Percentiles rank a stretch among this genome's conserved stretches.
These are phyloP conservation scores for Cyclostephanos tholiformis DNA, from an alignment of 108 stramenopile species.

Conservation along the genomic window DNA sequence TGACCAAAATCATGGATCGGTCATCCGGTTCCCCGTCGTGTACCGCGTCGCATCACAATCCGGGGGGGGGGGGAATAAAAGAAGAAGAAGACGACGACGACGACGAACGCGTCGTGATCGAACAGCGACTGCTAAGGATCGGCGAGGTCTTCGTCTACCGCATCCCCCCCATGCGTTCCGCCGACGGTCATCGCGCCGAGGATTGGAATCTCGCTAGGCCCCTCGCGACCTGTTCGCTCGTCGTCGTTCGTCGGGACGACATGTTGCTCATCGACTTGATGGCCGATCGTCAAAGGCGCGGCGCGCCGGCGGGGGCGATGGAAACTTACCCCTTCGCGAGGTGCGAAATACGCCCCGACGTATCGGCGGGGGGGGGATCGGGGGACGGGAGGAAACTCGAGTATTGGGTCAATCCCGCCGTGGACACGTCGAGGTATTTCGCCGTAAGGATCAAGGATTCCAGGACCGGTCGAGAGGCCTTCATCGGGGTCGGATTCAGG, in stretches of 20 bases:
- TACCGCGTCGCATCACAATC: too few relatives aligned
- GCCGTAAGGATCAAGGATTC: conserved; percentile 74
- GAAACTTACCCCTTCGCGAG: conserved; percentile 51
- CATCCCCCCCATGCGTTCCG: conserved; percentile 70
- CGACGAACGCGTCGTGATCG: conserved; percentile 59
- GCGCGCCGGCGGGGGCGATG: conserved; percentile 28
- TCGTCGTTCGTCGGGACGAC: conserved; percentile 41
- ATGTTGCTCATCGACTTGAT: conserved; percentile 42
- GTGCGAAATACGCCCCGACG: conserved; percentile 29
- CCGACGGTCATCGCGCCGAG: conserved; percentile 79
- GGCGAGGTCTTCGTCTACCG: conserved; percentile 81
- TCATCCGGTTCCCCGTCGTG: too few relatives aligned
- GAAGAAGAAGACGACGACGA: conserved; percentile 42
- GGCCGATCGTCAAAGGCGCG: conserved; percentile 39
- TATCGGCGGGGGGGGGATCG: conserved; percentile 14
- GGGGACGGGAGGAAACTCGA: conserved; percentile 57
- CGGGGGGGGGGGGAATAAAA: too few relatives aligned
- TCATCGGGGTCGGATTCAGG: conserved; percentile 83
- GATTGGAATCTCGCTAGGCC: conserved; percentile 80
- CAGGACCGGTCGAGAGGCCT: conserved; percentile 65
- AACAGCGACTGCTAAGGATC: conserved; percentile 63
- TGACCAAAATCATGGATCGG: too few relatives aligned
- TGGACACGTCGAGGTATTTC: conserved; percentile 84
- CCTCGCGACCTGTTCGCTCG: conserved; percentile 60
- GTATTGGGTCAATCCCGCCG: conserved; percentile 74